Conservation (phyloP, 2,329 filamentous ascomycete genomes). For the Clonostachys chloroleuca region DNA sequence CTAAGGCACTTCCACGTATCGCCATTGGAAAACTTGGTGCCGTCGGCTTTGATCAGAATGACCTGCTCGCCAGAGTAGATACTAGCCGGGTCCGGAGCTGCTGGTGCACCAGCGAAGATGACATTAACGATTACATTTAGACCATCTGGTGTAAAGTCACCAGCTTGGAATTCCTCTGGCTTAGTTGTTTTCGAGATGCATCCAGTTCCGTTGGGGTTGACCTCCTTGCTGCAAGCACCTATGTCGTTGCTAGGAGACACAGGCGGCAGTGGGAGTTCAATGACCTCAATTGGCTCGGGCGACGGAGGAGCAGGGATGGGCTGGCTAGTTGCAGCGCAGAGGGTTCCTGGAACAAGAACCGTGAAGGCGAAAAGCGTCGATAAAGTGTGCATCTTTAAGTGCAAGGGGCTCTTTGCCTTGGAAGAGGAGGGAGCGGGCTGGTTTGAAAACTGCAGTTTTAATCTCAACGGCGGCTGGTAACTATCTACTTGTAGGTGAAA, state of each 20-base stretch:
- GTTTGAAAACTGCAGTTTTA: no score
- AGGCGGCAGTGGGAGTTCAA: background rate
- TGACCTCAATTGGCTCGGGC: background rate
- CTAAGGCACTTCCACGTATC: conserved; percentile 40
- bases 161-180: background rate
- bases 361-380: no score
- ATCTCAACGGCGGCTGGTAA: no score
- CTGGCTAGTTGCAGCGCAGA: no score
- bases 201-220: background rate
- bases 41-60: conserved; percentile 33
- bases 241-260: background rate
- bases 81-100: conserved; percentile 25
- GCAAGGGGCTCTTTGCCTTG: no score
- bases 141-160: conserved; percentile 16
- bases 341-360: no score
- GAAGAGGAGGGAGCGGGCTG: no score
- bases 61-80: conserved; percentile 33
- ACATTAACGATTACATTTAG: conserved; percentile 29
- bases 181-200: background rate
- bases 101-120: conserved; percentile 32
- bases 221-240: background rate
- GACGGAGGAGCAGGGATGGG: no score
- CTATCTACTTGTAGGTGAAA: no score
- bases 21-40: conserved; percentile 29
- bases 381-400: no score